Base-by-base conservation (phyloP, 164 flowering plant species). In the Tetrastigma voinierianum region DNA sequence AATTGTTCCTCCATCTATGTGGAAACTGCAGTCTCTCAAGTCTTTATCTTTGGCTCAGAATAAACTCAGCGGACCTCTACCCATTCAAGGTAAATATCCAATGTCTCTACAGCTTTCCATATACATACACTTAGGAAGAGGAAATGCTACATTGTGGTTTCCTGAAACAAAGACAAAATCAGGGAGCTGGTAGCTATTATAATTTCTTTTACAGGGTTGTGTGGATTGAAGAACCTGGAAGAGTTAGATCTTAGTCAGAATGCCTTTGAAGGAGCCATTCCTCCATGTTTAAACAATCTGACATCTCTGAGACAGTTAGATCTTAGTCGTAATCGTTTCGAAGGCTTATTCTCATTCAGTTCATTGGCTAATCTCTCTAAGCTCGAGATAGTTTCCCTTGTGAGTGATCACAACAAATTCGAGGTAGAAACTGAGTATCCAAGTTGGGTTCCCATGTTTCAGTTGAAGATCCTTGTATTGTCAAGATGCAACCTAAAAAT, bases 1-100 rank as follows among this genome's bases (percentile, higher is more conserved):
- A 11, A 53, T 51, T 44, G 52, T 68, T 44, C 60, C 60, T 44
- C 14, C 52, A n/a, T 44, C 17, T 6, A 43, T 68, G 11, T 53
- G 52, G 20, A 21, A 14, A 4, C 20, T 68, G 16, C n/a, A 59
- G 20, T 51, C 46, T 45, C 66, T 61, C 18, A 46, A 13, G 43
- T 60, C 23, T 14, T 68, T 68, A 45, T 54, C 52, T n/a, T 54
- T 68, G 12, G 7, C 15, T 4, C 1, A 52, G 2, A 68, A 68
- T 47, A 4, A 1, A 13, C 61, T 62, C 54, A 68, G 54, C 32
- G 66, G 61, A 9, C 19, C 40, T 7, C 6, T 32, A 32, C 6
- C 71, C 44, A 59, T 43, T 25, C 53, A 53, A 61, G 71, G 71
- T 68, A 53, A 43, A 45, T n/a, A 18, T 55, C 14, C 3, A 2